Conservation (phyloP, 176 grass and related monocot genomes). For the Lolium perenne region DNA sequence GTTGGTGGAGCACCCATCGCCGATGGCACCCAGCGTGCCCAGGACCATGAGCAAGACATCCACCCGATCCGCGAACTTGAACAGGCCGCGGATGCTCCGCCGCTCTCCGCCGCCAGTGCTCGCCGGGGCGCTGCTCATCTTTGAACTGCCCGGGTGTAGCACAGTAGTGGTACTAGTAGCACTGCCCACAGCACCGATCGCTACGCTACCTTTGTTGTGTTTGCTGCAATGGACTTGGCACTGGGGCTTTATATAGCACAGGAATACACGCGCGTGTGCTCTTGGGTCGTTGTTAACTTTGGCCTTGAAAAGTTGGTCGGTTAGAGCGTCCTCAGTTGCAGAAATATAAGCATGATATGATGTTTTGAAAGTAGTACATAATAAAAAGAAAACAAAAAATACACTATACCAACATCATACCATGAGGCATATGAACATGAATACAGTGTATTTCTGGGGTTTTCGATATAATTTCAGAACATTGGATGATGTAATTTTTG, state of each 20-base stretch:
- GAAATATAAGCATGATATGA: background rate
- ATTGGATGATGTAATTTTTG: background rate
- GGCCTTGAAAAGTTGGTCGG: slow-evolving; percentile 22
- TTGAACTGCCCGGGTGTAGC: background rate
- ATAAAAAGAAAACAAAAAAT: background rate
- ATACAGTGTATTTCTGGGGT: background rate
- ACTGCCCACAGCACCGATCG: background rate
- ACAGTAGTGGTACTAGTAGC: background rate
- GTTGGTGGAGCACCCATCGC: slow-evolving; percentile 92
- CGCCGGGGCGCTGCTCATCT: slow-evolving; percentile 40
- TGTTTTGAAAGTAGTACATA: background rate
- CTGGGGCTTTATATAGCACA: slow-evolving; percentile 52
- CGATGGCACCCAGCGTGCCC: slow-evolving; percentile 81
- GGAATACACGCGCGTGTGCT: background rate
- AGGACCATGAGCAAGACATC: slow-evolving; percentile 78
- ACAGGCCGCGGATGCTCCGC: slow-evolving; percentile 73
- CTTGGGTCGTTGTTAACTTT: background rate
- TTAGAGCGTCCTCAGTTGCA: background rate
- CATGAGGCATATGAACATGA: background rate
- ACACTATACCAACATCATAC: background rate
- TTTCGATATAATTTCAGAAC: background rate
- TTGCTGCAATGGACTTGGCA: slow-evolving; percentile 33
- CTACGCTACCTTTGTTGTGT: background rate
- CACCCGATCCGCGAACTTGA: slow-evolving; percentile 72
- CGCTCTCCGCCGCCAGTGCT: slow-evolving; percentile 22